Base-by-base conservation (phyloP, 2,329 filamentous ascomycete species). In the Rhexocercosporidium sp. region DNA sequence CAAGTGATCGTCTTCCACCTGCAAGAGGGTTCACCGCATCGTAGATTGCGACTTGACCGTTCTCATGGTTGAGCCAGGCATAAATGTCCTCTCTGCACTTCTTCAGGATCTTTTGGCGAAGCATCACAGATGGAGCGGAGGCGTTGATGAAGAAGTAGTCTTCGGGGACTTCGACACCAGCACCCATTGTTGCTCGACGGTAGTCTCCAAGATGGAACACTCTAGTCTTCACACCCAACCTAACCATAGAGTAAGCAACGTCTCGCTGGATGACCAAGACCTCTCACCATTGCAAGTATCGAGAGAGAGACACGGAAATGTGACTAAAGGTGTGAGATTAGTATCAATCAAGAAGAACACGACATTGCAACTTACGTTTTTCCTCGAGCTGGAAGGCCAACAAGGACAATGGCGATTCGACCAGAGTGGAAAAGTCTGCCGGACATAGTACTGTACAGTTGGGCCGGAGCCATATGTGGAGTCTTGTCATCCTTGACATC, bases 101-200 rank as follows among this genome's bases (percentile, higher is more conserved):
- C 81, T 97, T 97, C 22, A 99, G 84, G 62, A 99, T 99, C 83
- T 97, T 97, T 79, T 98, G 96, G 39, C 96, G 90, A 59, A 99
- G 83, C 72, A 98, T 88, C n/a, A 98, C 92, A 1, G 96, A 97
- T 14, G 92, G 88, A 3, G 95, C 93, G 29, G 94, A 96, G 31
- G 96, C 95, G 77, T 98, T 94, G 29, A 97, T 91, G 78, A 95
- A 97, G 82, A 99, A 99, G 80, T 99, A 99, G 78, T 99, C 96
- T 70, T 97, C 93, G 0, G 96, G 96, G 18, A 99, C 92, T 66
- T 94, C 89, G 65, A 91, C 90, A 16, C 90, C 93, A 49, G 90
- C 88, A 20, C 93, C 94, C 70, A 98, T 89, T 18, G 95, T 97
- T 37, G 94, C 94, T 77, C 96, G 89, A 72, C 96, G 91, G 79